Base-by-base conservation (phyloP, 495 filamentous ascomycete genomes). In the Penicillium parvum region DNA sequence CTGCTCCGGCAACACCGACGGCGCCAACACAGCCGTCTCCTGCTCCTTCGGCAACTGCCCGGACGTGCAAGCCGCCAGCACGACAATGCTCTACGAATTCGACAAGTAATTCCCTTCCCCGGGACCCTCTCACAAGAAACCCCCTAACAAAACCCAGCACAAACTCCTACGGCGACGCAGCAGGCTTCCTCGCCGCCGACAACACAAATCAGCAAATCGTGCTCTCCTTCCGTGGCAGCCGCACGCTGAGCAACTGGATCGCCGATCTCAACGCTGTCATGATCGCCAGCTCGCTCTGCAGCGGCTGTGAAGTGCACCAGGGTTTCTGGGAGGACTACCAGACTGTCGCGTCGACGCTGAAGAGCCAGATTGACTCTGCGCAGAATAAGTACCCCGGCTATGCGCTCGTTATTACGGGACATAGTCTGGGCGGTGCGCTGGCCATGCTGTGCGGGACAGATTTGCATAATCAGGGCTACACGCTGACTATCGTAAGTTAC, bases 181-280 rank as follows among this genome's bases (percentile, higher is more conserved):
- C 76, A 15, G 86, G 86, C 38, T 82, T 78, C 47, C 61, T 87
- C 19, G 79, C 78, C 10, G 57, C 72, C 19, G 85, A 89, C 64
- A 58, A 60, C 12, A 77, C 72, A 28, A 75, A 74, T 49, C 40
- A 65, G 17, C 47, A 74, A 14, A 82, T 88, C 28, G 70, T 88
- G 16, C 57, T 85, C 25, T 69, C 81, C 17, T 81, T 86, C 65
- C 74, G 80, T 26, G 40, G 40, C 17, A 27, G n/a, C 21, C 21
- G 20, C 1, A 27, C 37, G 7, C n/a, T 10, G 6, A 16, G 21
- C 7, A 28, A 39, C 14, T 26, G 20, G 21, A 23, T 23, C 26
- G 18, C 40, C 18, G 19, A 33, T n/a, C 27, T 32, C 26, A 21
- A 32, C 25, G 19, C 34, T n/a, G 10, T 4, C 4, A 15, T 20